phyloP scores from a whole-genome alignment of 768 basidiomycete genomes.

The Polyporus arcularius region DNA sequence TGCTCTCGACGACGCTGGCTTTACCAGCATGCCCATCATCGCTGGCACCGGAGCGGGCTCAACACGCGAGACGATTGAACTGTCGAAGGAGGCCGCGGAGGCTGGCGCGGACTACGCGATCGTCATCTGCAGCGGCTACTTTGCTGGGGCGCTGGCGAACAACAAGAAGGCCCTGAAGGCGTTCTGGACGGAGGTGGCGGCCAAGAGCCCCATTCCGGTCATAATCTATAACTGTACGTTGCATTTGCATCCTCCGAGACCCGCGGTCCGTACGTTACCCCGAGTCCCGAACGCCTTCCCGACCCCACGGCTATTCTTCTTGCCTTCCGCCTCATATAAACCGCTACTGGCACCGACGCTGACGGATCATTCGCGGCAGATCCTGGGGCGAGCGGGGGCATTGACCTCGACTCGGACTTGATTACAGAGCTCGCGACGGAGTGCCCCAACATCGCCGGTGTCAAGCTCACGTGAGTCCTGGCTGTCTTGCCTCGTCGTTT shows the following conservation, averaged over 20 bases:
- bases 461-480: constrained; percentile 71
- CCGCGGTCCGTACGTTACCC: no score
- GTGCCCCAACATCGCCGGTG: constrained; percentile 78
- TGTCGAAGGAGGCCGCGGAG: constrained; percentile 74
- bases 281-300: not conserved
- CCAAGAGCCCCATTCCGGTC: constrained; percentile 83
- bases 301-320: not conserved
- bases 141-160: constrained; percentile 67
- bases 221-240: constrained; percentile 85
- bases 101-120: constrained; percentile 89
- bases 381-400: constrained; percentile 85
- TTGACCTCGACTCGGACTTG: constrained; percentile 89
- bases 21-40: constrained; percentile 64
- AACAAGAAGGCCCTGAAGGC: constrained; percentile 71
- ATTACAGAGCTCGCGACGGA: constrained; percentile 78
- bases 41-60: constrained; percentile 83
- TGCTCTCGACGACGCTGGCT: constrained; percentile 67
- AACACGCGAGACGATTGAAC: constrained; percentile 78
- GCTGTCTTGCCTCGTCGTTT: not conserved
- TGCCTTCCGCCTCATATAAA: not conserved
- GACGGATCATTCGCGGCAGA: constrained; percentile 43
- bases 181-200: constrained; percentile 75
- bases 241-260: not conserved
- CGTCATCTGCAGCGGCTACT: constrained; percentile 87
- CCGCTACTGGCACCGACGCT: not conserved